Conservation (phyloP, 2,329 filamentous ascomycete genomes). For the Aspergillus pseudotamarii region DNA sequence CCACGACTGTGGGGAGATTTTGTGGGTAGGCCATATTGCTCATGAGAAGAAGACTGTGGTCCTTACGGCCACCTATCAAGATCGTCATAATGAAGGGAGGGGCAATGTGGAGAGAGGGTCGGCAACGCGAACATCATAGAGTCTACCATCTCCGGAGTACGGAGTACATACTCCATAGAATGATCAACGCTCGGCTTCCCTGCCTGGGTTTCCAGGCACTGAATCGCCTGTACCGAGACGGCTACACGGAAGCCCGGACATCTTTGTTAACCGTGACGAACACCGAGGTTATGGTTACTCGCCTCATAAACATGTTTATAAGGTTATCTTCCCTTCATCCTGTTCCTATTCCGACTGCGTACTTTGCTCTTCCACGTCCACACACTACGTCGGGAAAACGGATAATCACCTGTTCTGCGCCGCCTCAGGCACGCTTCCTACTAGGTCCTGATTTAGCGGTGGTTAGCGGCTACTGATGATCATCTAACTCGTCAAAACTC, state of each 20-base stretch:
- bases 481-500: constrained; percentile 2
- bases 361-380: neutral
- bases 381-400: neutral
- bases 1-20: neutral
- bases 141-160: neutral
- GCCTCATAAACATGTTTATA: neutral
- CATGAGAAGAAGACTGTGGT: neutral
- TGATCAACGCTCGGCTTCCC: neutral
- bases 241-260: constrained; percentile 18
- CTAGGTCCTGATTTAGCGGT: neutral
- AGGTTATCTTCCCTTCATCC: constrained; percentile 14
- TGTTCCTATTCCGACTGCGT: neutral
- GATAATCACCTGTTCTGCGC: neutral
- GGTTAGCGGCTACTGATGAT: neutral
- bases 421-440: neutral
- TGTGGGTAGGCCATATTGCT: neutral
- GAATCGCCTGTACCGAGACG: constrained; percentile 2
- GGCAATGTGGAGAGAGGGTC: neutral
- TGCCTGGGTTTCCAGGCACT: constrained; percentile 5
- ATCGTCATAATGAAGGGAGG: neutral
- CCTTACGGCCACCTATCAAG: neutral
- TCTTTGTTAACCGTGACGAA: neutral
- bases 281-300: constrained; percentile 17
- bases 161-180: neutral
- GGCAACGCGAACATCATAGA: neutral